Conservation (phyloP, 1,139 yeast genomes). For the Nakaseomyces glabratus region DNA sequence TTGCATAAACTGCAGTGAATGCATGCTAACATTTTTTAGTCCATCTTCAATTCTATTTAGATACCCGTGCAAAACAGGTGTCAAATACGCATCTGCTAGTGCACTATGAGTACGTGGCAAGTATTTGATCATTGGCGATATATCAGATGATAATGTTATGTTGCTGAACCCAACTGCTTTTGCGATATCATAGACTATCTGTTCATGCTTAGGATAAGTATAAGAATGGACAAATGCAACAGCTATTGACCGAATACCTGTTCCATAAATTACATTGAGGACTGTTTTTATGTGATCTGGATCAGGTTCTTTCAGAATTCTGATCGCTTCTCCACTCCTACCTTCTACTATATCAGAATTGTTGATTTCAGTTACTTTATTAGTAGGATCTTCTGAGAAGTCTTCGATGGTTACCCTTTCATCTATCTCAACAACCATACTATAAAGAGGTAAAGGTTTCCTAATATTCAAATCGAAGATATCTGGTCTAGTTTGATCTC, state of each 20-base stretch:
- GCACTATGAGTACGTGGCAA: conserved; percentile 66
- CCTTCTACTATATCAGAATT: conserved; percentile 39
- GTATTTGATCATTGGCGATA: conserved; percentile 67
- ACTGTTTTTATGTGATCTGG: conserved; percentile 34
- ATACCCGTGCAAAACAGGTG: conserved; percentile 62
- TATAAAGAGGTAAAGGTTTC: conserved; percentile 53
- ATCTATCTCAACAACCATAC: conserved; percentile 52
- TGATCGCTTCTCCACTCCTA: conserved; percentile 54
- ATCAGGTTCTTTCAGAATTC: conserved; percentile 45
- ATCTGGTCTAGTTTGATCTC: conserved; percentile 65
- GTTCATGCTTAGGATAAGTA: conserved; percentile 60
- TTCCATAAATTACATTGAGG: conserved; percentile 38
- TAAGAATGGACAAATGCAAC: conserved; percentile 63
- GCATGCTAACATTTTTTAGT: conserved; percentile 39
- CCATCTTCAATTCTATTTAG: conserved; percentile 54
- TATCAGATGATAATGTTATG: conserved; percentile 54
- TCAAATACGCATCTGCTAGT: conserved; percentile 67
- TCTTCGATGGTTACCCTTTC: conserved; percentile 68
- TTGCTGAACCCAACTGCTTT: conserved; percentile 49
- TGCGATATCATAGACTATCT: conserved; percentile 49
- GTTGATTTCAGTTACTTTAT: conserved; percentile 26
- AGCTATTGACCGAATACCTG: conserved; percentile 59
- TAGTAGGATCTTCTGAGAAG: conserved; percentile 49
- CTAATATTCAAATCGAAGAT: conserved; percentile 50
- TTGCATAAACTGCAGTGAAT: conserved; percentile 46